These are phyloP conservation scores for Solanum pinnatisectum DNA, from an alignment of 257 asterid species.

Conservation along the genomic window DNA sequence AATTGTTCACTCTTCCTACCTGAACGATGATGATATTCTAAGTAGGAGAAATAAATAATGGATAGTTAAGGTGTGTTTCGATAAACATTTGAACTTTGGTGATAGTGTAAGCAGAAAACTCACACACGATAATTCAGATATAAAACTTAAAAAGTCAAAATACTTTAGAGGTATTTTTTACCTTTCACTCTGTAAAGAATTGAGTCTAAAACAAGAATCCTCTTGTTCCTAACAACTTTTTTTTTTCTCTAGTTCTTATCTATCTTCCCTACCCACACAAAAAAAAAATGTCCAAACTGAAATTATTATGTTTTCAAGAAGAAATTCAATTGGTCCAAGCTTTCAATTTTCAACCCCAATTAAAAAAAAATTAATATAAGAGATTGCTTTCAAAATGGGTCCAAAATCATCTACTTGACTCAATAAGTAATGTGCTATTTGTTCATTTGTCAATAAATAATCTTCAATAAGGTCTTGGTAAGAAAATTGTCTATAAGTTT, in stretches of 20 bases:
- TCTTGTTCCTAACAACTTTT: not conserved
- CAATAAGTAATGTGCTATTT: slow-evolving; percentile 21
- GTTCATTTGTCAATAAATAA: not conserved
- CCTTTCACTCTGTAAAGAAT: not conserved
- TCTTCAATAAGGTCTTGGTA: not conserved
- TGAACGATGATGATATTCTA: not conserved
- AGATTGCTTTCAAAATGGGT: slow-evolving; percentile 18
- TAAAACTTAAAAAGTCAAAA: not conserved
- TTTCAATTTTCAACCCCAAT: not conserved
- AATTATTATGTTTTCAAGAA: not conserved
- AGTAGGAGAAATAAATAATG: not conserved
- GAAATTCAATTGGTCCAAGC: not conserved
- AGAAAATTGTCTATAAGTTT: slow-evolving; percentile 1
- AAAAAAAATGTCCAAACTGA: not conserved
- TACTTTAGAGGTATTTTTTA: not conserved
- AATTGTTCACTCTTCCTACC: not conserved
- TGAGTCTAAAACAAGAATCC: not conserved
- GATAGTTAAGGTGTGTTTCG: not conserved
- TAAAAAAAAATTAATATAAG: not conserved
- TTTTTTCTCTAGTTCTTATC: not conserved
- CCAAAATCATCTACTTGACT: slow-evolving; percentile 24
- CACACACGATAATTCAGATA: not conserved
- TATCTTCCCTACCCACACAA: not conserved
- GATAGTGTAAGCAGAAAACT: not conserved
- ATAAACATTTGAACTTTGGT: not conserved